Base-by-base conservation (phyloP, 2,329 filamentous ascomycete genomes). In the Trichoderma asperellum region DNA sequence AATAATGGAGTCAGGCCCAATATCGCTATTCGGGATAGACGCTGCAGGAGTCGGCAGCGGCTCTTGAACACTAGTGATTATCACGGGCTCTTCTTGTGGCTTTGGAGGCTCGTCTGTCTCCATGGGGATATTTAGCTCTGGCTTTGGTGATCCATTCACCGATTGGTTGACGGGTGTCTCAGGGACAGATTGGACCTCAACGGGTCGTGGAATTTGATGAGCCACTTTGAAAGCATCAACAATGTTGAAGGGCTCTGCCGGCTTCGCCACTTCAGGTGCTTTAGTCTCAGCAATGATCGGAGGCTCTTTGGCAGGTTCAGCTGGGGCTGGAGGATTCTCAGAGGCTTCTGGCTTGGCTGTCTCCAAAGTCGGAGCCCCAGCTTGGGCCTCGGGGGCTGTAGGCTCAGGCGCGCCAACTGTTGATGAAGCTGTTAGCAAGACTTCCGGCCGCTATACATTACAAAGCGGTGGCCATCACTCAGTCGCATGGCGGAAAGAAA, bases 101-200 rank as follows among this genome's bases (percentile, higher is more conserved):
- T 78, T 76, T 55, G 76, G 73, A 43, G 67, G 10, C 16, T 73
- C 61, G 43, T 61, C 52, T 55, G 74, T 67, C 53, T 80, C 79
- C 37, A 76, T 74, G 5, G 75, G 68, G 61, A 80, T 75, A 34
- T 76, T 77, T 43, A 81, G 73, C 70, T 78, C 80, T 2, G 77
- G 80, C 52, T 77, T 72, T 7, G 78, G 79, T 2, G 77, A 78
- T 37, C 76, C 80, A 27, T 77, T 79, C 16, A 75, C 79, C 2
- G 70, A 70, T 21, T 73, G 73, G 53, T 80, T 77, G 62, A 80
- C 64, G 27, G 81, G 80, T 10, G 79, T 82, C 72, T 81, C 72
- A 21, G 78, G 78, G 8, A 78, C 76, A 18, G 79, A 79, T 27
- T 73, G 74, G 57, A 81, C 72, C 73, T 81, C 78, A 47, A 80